Conservation (phyloP, 225 moss, liverwort and hornwort species). For the Pseudisothecium myosuroides region DNA sequence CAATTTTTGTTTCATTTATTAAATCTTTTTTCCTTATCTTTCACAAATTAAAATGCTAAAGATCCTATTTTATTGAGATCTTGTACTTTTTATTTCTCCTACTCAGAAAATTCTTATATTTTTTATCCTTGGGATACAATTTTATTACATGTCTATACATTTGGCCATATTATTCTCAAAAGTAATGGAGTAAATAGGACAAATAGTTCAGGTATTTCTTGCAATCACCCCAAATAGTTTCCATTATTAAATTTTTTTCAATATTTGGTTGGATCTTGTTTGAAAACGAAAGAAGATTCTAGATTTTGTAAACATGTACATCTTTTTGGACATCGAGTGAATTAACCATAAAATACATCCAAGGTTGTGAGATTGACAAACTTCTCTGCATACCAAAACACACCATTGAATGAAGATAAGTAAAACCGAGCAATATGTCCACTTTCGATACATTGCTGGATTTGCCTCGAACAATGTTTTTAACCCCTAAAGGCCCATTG, state of each 20-base stretch:
- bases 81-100: background rate
- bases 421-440: background rate
- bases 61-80: background rate
- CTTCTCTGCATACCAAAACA: background rate
- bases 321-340: background rate
- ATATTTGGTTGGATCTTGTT: background rate
- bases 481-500: too few relatives aligned
- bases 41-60: background rate
- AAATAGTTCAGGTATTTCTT: background rate
- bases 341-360: background rate
- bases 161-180: too few relatives aligned
- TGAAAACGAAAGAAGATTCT: background rate
- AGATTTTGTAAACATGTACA: background rate
- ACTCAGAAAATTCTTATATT: background rate
- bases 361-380: background rate
- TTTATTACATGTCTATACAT: background rate
- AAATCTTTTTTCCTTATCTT: background rate
- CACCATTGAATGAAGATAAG: background rate
- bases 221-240: background rate
- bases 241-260: background rate
- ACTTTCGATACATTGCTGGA: background rate
- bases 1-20: too few relatives aligned
- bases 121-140: background rate
- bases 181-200: background rate
- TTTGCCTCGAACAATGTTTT: background rate